Evolutionary conservation across 257 asterid species (phyloP), one percentile per base, ranked within the genome.

Genomic region (Apocynum venetum): DNA sequence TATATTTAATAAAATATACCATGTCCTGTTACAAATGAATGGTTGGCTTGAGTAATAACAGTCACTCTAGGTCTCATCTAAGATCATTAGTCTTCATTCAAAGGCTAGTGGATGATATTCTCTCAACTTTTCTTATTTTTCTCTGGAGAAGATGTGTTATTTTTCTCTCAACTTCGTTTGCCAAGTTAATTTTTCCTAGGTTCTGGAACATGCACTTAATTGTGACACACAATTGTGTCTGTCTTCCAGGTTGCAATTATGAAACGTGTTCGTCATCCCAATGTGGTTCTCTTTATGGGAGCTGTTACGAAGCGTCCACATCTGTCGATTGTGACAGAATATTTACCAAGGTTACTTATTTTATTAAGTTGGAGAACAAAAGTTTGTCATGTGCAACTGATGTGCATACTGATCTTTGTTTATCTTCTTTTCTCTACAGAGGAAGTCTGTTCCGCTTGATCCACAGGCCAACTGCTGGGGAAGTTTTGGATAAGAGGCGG

Each of bases 241-340:
- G 8, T 72, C 71, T 76, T 76, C 65, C 86, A 96, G 99, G 98
- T 96, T 72, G 96, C 99, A 72, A 93, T 96, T 17, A 93, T 96
- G 99, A 96, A 96, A 83, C 97, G 97, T 36, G 85, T 96, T 63
- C 98, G 99, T 38, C 99, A 96, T 85, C 99, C 99, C 55, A 93
- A 96, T 79, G 91, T 96, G 40, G 99, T 96, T 84, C 89, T 96
- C 71, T 96, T 96, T 86, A 96, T 96, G 99, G 99, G 99, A 31
- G 99, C 99, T 71, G 97, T 96, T 59, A 93, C 97, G 38, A 86
- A 89, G 77, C 93, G 92, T 44, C 98, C 99, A 12, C 94, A 91
- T 82, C 88, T 96, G 61, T 96, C 99, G 6, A 96, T 96, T 66
- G 99, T 96, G 76, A 96, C 98, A 31, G 99, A 96, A 80, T 96